Base-by-base conservation (phyloP, 768 basidiomycete genomes). In the Collybiopsis luxurians region DNA sequence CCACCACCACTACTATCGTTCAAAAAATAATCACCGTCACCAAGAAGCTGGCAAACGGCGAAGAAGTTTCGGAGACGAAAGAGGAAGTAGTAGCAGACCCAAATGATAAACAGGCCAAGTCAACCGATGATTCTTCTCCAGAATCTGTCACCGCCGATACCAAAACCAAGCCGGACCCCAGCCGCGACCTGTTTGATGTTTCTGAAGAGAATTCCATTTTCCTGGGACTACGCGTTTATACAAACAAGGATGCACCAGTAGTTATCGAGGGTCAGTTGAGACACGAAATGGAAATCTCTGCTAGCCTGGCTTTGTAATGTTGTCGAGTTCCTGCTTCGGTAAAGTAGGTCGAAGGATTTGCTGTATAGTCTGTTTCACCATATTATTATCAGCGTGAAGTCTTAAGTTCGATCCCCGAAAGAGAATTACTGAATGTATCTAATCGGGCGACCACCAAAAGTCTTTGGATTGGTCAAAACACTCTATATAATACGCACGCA, bases 151-250 rank as follows among this genome's bases (percentile, higher is more conserved):
- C 30, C 11, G 49, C 23, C 27, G 36, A 51, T 34, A n/a, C n/a
- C n/a, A n/a, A n/a, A n/a, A n/a, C 42, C 26, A 26, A 48, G 47
- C 47, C 53, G 26, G 53, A 55, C 26, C 53, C 43, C 17, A 40
- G 21, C 5, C 40, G 53, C 7, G 42, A 55, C 17, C 6, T 45
- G n/a, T 4, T 44, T 4, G 53, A 53, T 27, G 52, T 43, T 26
- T 53, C 52, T 6, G 52, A 55, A n/a, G 53, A 44, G 27, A 55
- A 55, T 23, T 55, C 53, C 2, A 55, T 55, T 26, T 55, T 55
- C 53, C 34, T 55, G 11, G 53, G 53, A 3, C 42, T 55, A 24
- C 40, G 43, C 3, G 53, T 55, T 15, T 55, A 55, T 26, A 55
- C 53, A 24, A 55, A 55, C 23, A 55, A 42, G 28, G 53, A 55